These are phyloP conservation scores for Pseudogymnoascus destructans DNA, from an alignment of 2,329 filamentous ascomycete genomes.

Conservation along the genomic window DNA sequence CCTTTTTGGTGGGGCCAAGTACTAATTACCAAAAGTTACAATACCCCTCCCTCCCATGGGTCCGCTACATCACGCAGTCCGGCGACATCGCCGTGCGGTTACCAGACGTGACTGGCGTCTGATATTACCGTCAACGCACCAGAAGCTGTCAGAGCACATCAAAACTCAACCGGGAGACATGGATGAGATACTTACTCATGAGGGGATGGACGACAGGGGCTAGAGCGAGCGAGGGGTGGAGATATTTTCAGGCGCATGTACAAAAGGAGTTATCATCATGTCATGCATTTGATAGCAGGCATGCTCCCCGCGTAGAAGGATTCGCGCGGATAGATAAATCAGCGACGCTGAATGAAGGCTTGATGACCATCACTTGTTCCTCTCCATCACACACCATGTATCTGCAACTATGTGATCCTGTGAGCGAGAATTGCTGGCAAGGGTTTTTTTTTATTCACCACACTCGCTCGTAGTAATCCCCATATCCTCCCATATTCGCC, in stretches of 20 bases:
- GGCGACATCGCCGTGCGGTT: conserved; percentile 91
- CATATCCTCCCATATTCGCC: too few species aligned
- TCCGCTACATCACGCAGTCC: conserved; percentile 95
- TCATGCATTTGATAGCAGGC: neutral
- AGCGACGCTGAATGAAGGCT: neutral
- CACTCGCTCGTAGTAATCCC: too few species aligned
- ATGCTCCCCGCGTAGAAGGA: neutral
- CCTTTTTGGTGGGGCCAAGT: neutral
- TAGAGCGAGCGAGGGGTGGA: neutral
- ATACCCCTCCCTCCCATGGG: conserved; percentile 96
- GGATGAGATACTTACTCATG: neutral
- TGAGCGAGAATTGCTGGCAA: too few species aligned
- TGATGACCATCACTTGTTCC: too few species aligned
- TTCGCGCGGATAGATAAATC: neutral
- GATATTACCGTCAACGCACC: neutral
- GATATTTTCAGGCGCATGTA: neutral
- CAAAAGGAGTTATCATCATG: neutral
- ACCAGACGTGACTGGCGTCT: conserved; percentile 46
- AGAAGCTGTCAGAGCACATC: neutral
- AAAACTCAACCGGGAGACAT: neutral
- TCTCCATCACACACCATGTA: too few species aligned
- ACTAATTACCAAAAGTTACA: conserved; percentile 50
- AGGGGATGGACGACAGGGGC: neutral
- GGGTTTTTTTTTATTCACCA: too few species aligned
- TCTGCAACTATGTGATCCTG: too few species aligned